These are phyloP conservation scores for Amaranthus cruentus DNA, from an alignment of 148 eudicot species.

Conservation along the genomic window DNA sequence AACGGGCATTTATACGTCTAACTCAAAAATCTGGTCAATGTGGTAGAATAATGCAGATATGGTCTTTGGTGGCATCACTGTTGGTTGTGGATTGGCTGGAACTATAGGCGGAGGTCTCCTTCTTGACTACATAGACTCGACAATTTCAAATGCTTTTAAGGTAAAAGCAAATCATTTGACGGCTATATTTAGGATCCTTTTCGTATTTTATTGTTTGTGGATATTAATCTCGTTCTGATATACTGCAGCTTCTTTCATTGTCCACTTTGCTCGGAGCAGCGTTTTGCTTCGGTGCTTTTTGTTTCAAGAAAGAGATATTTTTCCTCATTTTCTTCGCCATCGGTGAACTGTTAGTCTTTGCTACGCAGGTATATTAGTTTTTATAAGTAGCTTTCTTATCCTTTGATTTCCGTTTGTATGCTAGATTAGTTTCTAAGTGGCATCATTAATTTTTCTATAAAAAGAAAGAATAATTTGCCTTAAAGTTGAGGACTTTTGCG, in stretches of 20 bases:
- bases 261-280: conserved; percentile 69
- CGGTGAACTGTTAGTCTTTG: conserved; percentile 85
- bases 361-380: conserved; percentile 69
- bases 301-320: conserved; percentile 54
- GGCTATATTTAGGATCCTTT: neutral
- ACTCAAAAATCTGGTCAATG: conserved; percentile 6
- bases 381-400: neutral
- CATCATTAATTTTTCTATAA: too few relatives aligned
- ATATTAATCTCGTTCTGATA: conserved; percentile 7
- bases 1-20: neutral
- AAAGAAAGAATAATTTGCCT: too few relatives aligned
- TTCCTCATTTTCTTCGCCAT: conserved; percentile 66
- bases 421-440: too few relatives aligned
- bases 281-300: conserved; percentile 84
- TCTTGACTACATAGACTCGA: conserved; percentile 66
- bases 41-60: conserved; percentile 75
- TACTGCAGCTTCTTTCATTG: conserved; percentile 70
- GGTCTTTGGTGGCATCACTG: conserved; percentile 79
- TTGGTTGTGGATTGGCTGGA: conserved; percentile 77
- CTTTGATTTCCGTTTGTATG: neutral
- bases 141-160: conserved; percentile 91
- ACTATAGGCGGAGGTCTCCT: conserved; percentile 75
- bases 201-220: neutral
- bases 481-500: too few relatives aligned
- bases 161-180: conserved; percentile 25